Evolutionary conservation across 139 green algal species (phyloP).

Genomic region (Ostreobium quekettii): DNA sequence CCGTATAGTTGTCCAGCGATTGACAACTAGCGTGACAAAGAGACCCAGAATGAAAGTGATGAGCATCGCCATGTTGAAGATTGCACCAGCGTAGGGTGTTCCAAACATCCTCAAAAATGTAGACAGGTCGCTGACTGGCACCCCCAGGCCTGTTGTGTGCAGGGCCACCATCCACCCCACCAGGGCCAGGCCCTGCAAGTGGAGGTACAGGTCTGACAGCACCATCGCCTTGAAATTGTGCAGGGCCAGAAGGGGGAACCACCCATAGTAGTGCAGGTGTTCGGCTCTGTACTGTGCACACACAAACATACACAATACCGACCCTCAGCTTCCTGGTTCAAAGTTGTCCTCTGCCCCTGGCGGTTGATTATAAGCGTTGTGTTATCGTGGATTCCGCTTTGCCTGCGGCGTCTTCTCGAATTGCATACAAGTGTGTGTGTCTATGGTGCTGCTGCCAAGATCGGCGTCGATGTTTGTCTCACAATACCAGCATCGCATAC

Average conservation of each 20-base stretch:
- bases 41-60: constrained; percentile 30
- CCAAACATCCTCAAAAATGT: constrained; percentile 25
- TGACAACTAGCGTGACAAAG: constrained; percentile 29
- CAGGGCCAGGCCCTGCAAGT: constrained; percentile 22
- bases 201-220: constrained; percentile 21
- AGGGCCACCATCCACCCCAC: constrained; percentile 17
- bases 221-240: constrained; percentile 29
- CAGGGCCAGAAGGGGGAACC: constrained; percentile 22
- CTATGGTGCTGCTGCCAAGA: too few species aligned
- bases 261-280: constrained; percentile 28
- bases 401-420: too few species aligned
- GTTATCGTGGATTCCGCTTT: too few species aligned
- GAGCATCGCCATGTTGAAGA: constrained; percentile 26
- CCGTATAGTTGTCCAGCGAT: constrained; percentile 24
- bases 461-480: too few species aligned
- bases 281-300: constrained; percentile 25
- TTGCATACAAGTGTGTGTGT: too few species aligned
- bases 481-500: too few species aligned
- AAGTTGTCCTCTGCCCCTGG: too few species aligned
- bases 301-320: too few species aligned
- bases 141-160: constrained; percentile 19
- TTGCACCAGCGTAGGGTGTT: constrained; percentile 18
- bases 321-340: too few species aligned
- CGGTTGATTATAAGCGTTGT: too few species aligned
- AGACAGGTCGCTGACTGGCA: constrained; percentile 14